Base-by-base conservation (phyloP, 148 eudicot genomes). In the Arbutus unedo region DNA sequence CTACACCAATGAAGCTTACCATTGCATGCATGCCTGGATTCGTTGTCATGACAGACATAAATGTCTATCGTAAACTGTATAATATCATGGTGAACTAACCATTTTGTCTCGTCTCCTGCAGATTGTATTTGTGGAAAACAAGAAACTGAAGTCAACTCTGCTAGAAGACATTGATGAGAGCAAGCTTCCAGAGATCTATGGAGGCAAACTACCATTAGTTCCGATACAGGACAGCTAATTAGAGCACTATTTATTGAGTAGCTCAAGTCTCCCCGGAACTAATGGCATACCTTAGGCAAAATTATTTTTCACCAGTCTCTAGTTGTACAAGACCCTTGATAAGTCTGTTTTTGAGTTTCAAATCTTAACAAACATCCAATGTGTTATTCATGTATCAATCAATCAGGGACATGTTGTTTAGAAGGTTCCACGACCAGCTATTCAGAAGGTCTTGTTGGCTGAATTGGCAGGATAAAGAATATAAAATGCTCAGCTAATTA, bases 131-230 rank as follows among this genome's bases (percentile, higher is more conserved):
- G 93, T 93, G 86, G 98, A 93, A 64, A 88, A 84, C 49, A 91
- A 91, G 77, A 82, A 87, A 83, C 72, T 95, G 83, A 91, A 76
- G 67, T 84, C 90, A 25, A 90, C 93, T 53, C 87, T 95, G 79
- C 88, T 90, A 21, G 88, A 90, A 83, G 91, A 92, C 54, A 91
- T 95, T 56, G 98, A 95, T 53, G 98, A 93, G 85, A 91, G 87
- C 86, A 98, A 95, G 82, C 84, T 94, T n/a, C 99, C 98, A 38
- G 93, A 94, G 19, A 81, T 88, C 18, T 96, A 93, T 81, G 99
- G 99, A 82, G 99, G 99, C 86, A 88, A 91, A 88, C 38, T 91
- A 72, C 84, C 89, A 49, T 83, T 96, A 48, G 85, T 90, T 47
- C 94, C 98, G 13, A 87, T 92, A 41, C 91, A 95, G 55, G 90